These are phyloP conservation scores for Salix caprea DNA, from an alignment of 345 rosid genomes.

Conservation along the genomic window DNA sequence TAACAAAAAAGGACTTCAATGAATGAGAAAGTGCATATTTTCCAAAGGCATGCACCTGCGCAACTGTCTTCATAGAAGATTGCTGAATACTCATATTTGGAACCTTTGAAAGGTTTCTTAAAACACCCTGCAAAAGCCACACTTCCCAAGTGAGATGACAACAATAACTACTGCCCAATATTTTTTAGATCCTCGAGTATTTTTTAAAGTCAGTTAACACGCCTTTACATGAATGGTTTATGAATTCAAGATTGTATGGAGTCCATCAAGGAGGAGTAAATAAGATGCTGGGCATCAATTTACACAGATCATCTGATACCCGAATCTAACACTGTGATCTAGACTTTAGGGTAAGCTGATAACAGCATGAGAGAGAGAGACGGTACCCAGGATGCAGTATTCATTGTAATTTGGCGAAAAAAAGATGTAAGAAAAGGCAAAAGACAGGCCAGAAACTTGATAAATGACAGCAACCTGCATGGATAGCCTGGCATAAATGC, in stretches of 20 bases:
- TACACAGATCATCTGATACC: background rate
- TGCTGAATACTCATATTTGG: slow-evolving; percentile 13
- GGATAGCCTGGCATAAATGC: background rate
- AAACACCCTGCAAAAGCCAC: slow-evolving; percentile 33
- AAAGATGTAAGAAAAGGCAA: background rate
- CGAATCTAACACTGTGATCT: background rate
- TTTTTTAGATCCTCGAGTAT: background rate
- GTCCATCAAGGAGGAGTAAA: background rate
- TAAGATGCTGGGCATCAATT: background rate
- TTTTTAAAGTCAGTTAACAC: background rate
- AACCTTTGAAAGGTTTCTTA: slow-evolving; percentile 34
- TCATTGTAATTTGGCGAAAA: background rate
- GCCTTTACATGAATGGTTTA: background rate
- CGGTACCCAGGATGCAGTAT: no score
- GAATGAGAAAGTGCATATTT: background rate
- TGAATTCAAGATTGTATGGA: background rate
- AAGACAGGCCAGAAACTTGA: background rate
- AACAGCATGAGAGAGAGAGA: no score
- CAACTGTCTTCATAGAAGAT: slow-evolving; percentile 25
- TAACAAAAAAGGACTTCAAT: background rate
- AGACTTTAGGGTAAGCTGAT: no score
- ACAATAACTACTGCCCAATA: no score
- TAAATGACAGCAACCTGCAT: no score
- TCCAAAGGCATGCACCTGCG: slow-evolving; percentile 21
- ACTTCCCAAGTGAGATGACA: background rate